Evolutionary conservation across 371 early-diverging fungal species (phyloP).

Genomic region (Mortierella sp.): DNA sequence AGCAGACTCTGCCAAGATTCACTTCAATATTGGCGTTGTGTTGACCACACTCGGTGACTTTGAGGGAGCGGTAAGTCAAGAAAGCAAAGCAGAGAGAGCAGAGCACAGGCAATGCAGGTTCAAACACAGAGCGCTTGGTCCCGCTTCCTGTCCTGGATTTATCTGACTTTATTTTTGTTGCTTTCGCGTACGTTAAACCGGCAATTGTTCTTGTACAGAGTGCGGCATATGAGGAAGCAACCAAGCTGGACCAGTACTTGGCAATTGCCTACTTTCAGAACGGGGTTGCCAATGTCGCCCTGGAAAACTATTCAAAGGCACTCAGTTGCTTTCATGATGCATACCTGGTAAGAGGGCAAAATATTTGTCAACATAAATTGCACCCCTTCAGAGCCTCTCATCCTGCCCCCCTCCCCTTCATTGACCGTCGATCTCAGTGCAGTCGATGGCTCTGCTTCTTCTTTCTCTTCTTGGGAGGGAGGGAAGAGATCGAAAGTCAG

Average conservation of each 20-base stretch:
- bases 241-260: slow-evolving; percentile 86
- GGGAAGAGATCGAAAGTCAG: too few relatives aligned
- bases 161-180: too few relatives aligned
- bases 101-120: not conserved
- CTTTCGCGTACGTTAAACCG: too few relatives aligned
- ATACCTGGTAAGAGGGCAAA: slow-evolving; percentile 58
- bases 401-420: too few relatives aligned
- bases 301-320: slow-evolving; percentile 76
- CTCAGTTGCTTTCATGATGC: slow-evolving; percentile 70
- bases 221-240: slow-evolving; percentile 77
- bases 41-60: slow-evolving; percentile 79
- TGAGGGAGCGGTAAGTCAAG: slow-evolving; percentile 81
- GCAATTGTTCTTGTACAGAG: slow-evolving; percentile 63
- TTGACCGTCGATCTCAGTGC: too few relatives aligned
- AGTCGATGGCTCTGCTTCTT: too few relatives aligned
- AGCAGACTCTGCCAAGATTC: slow-evolving; percentile 92
- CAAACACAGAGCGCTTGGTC: not conserved
- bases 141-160: too few relatives aligned
- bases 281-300: slow-evolving; percentile 85
- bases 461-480: too few relatives aligned
- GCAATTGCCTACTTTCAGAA: slow-evolving; percentile 94
- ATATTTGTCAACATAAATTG: not conserved
- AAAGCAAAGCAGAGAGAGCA: slow-evolving; percentile 4
- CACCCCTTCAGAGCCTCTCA: not conserved
- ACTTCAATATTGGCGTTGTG: slow-evolving; percentile 94